Evolutionary conservation across 768 basidiomycete genomes (phyloP).

Genomic region (Tremella mesenterica): DNA sequence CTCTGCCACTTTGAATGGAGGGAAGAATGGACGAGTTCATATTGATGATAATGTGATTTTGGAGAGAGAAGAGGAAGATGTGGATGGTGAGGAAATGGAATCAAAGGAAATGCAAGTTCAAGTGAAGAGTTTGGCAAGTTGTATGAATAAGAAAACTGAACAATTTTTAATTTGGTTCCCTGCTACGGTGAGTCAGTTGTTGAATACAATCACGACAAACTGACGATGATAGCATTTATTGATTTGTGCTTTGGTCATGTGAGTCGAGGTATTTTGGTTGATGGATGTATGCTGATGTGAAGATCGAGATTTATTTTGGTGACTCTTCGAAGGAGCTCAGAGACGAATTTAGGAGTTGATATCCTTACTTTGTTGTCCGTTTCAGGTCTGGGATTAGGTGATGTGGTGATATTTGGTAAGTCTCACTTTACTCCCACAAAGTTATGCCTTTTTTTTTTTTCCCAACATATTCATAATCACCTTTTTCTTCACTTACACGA

Average conservation of each 20-base stretch:
- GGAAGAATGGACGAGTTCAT: no score
- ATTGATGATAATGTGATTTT: not conserved
- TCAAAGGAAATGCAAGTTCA: no score
- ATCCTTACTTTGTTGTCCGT: constrained; percentile 8
- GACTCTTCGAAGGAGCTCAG: not conserved
- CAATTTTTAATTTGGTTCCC: constrained; percentile 18
- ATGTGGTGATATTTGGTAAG: constrained; percentile 21
- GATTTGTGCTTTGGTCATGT: constrained; percentile 15
- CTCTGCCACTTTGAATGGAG: no score
- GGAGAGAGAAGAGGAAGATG: not conserved
- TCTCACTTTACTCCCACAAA: no score
- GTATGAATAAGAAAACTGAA: constrained; percentile 12
- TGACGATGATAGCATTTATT: constrained; percentile 12
- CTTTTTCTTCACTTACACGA: no score
- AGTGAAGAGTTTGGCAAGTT: constrained; percentile 17
- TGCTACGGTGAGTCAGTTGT: constrained; percentile 9
- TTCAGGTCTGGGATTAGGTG: constrained; percentile 11
- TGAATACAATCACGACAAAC: not conserved
- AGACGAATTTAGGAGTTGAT: constrained; percentile 6
- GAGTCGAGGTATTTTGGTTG: not conserved
- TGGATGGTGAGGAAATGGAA: not conserved
- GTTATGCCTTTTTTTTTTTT: no score
- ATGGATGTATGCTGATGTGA: not conserved
- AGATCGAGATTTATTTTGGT: constrained; percentile 5
- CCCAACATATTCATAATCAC: no score